These are phyloP conservation scores for Aureobasidium sp. DNA, from an alignment of 2,329 filamentous ascomycete species.

Conservation along the genomic window DNA sequence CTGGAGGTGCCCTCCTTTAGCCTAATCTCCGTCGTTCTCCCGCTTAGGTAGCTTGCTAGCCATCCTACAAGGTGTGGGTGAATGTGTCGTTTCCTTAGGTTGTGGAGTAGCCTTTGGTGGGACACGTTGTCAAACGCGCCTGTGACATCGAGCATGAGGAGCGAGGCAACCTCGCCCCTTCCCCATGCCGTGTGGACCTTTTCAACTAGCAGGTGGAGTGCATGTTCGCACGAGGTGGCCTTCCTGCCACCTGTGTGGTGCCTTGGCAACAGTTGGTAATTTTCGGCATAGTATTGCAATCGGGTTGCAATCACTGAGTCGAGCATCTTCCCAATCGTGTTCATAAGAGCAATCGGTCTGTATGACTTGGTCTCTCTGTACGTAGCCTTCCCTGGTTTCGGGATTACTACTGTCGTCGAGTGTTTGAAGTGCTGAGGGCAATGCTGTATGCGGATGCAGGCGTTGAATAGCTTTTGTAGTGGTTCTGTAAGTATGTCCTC, in stretches of 20 bases:
- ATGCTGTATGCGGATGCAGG: constrained; percentile 19
- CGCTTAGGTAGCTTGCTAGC: constrained; percentile 26
- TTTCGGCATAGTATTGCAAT: constrained; percentile 20
- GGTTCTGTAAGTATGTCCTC: neutral
- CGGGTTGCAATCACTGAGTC: constrained; percentile 24
- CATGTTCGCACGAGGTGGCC: constrained; percentile 23
- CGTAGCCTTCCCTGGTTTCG: constrained; percentile 22
- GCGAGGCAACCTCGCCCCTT: constrained; percentile 23
- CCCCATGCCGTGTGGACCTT: constrained; percentile 23
- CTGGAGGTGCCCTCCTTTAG: constrained; percentile 19
- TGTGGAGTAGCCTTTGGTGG: constrained; percentile 30
- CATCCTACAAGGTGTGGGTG: constrained; percentile 21
- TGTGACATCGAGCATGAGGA: constrained; percentile 28
- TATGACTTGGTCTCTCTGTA: constrained; percentile 26
- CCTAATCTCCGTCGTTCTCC: constrained; percentile 18
- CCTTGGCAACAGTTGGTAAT: constrained; percentile 22
- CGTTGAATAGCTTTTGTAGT: constrained; percentile 19
- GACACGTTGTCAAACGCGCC: constrained; percentile 31
- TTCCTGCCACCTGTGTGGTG: constrained; percentile 26
- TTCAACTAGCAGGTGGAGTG: constrained; percentile 25
- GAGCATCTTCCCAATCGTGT: constrained; percentile 27
- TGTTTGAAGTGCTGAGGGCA: constrained; percentile 21
- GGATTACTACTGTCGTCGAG: neutral
- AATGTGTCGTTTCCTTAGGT: constrained; percentile 28
- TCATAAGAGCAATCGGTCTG: constrained; percentile 24